Percentiles rank a stretch among this genome's conserved stretches.
phyloP scores from a whole-genome alignment of 305 asterid genomes.

The Rubia peregrina region DNA sequence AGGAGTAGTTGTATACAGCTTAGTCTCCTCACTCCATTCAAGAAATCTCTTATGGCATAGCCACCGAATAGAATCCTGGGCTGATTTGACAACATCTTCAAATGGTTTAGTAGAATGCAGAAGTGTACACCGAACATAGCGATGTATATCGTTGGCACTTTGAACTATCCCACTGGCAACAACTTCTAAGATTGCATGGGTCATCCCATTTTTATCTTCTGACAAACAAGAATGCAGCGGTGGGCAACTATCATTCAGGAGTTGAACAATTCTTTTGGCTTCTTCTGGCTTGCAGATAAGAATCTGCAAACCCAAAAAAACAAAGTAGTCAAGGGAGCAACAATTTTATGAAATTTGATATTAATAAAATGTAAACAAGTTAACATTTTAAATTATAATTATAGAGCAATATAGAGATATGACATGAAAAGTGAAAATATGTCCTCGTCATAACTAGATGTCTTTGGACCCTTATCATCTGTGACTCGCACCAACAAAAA shows the following conservation, averaged over 20 bases:
- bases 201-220: conserved; percentile 99
- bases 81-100: conserved; percentile 97
- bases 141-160: conserved; percentile 86
- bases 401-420: not conserved
- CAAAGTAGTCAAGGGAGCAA: conserved; percentile 5
- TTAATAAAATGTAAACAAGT: not conserved
- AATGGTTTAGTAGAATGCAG: conserved; percentile 92
- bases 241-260: conserved; percentile 82
- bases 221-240: conserved; percentile 94
- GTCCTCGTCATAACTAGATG: not conserved
- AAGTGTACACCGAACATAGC: conserved; percentile 97
- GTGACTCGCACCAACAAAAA: not conserved
- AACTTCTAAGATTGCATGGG: conserved; percentile 97
- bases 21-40: conserved; percentile 90
- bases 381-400: not conserved
- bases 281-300: conserved; percentile 93
- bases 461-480: not conserved
- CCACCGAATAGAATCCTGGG: conserved; percentile 98
- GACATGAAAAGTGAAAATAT: conserved; percentile 2
- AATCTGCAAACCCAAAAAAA: conserved; percentile 47
- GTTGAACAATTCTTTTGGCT: conserved; percentile 60
- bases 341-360: not conserved
- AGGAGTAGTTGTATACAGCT: conserved; percentile 90
- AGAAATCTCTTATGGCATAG: conserved; percentile 85
- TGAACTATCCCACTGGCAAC: conserved; percentile 99